phyloP scores from a whole-genome alignment of 257 asterid genomes.

The Nicotiana undulata region DNA sequence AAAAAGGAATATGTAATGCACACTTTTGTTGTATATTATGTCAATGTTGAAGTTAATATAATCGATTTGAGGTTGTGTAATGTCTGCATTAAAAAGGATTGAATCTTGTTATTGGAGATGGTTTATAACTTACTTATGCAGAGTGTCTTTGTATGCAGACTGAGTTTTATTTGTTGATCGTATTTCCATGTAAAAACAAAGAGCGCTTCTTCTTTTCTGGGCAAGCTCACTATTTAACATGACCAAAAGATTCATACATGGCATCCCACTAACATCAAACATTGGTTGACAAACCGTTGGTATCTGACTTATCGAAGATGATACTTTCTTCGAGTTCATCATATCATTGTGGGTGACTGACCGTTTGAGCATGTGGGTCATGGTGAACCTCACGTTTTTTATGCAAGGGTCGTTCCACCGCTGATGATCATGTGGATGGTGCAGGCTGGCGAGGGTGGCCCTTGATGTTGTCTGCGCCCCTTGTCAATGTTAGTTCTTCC shows the following conservation, averaged over 20 bases:
- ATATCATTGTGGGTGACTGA: no score
- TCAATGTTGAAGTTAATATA: neutral
- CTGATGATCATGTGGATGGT: no score
- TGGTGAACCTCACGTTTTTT: no score
- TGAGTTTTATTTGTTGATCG: neutral
- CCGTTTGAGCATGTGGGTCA: no score
- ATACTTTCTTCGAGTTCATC: no score
- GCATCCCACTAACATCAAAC: conserved; percentile 3
- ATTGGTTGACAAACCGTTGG: neutral
- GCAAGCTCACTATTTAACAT: neutral
- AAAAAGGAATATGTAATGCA: neutral
- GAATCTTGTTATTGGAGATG: neutral
- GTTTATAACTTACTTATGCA: neutral
- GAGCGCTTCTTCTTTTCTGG: neutral
- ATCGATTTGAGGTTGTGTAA: neutral
- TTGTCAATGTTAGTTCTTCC: no score
- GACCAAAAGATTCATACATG: neutral
- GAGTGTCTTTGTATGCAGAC: neutral
- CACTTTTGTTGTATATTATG: neutral
- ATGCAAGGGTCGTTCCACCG: no score
- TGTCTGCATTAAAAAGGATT: neutral
- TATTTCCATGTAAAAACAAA: neutral
- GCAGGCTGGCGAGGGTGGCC: no score
- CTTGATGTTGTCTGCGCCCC: no score
- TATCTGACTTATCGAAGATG: no score